Conservation (phyloP, 805 yeast genomes). For the Starmerella floris region DNA sequence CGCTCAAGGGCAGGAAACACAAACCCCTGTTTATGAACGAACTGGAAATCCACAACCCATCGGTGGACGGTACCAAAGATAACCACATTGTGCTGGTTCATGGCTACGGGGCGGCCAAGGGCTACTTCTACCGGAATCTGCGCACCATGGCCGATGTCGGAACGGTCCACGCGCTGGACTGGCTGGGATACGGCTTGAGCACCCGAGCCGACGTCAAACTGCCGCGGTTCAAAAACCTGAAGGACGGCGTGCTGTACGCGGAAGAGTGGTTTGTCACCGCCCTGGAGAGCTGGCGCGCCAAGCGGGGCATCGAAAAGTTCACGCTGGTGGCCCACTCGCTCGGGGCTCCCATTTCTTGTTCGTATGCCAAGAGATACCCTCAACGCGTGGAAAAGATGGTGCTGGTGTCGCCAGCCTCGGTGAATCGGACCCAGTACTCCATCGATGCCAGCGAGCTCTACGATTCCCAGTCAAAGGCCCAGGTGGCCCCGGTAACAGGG, state of each 20-base stretch:
- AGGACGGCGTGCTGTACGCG: slow-evolving; percentile 36
- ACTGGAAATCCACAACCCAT: slow-evolving; percentile 36
- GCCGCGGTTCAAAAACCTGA: slow-evolving; percentile 39
- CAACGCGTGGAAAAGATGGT: slow-evolving; percentile 50
- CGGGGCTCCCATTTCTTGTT: slow-evolving; percentile 73
- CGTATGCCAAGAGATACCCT: slow-evolving; percentile 52
- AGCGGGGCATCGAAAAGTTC: slow-evolving; percentile 38
- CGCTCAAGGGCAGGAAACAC: background rate
- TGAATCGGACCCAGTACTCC: slow-evolving; percentile 36
- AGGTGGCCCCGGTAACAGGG: slow-evolving; percentile 5
- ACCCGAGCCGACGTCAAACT: slow-evolving; percentile 34
- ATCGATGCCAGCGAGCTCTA: slow-evolving; percentile 20
- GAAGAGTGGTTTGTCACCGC: slow-evolving; percentile 57
- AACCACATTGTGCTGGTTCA: slow-evolving; percentile 63
- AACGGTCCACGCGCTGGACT: slow-evolving; percentile 74
- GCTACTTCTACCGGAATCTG: slow-evolving; percentile 64
- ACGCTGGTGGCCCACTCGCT: slow-evolving; percentile 73
- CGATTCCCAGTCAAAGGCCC: background rate
- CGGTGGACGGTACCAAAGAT: slow-evolving; percentile 20
- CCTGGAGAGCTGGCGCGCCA: slow-evolving; percentile 46
- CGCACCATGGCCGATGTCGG: slow-evolving; percentile 38
- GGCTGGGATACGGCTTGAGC: slow-evolving; percentile 83
- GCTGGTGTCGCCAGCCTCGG: slow-evolving; percentile 86
- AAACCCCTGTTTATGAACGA: slow-evolving; percentile 47
- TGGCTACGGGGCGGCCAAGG: slow-evolving; percentile 88